Conservation (phyloP, 305 asterid genomes). For the Fraxinus velutina region DNA sequence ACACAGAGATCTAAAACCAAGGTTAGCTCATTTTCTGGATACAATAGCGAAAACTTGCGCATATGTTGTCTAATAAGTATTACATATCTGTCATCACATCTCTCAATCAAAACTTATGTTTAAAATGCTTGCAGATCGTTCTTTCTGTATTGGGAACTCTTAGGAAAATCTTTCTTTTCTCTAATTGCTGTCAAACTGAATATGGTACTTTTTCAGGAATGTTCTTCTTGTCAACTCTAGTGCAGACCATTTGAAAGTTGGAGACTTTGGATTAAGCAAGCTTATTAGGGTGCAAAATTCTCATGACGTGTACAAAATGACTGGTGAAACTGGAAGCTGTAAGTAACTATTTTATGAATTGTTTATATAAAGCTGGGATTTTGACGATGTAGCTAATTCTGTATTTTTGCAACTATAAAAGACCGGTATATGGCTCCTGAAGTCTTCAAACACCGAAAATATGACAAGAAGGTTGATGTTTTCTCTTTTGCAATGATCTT, state of each 20-base stretch:
- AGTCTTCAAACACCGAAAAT: constrained; percentile 90
- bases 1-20: constrained; percentile 94
- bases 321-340: constrained; percentile 99
- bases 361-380: not conserved
- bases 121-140: not conserved
- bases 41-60: not conserved
- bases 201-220: constrained; percentile 54
- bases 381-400: constrained; percentile 3
- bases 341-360: constrained; percentile 33
- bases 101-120: not conserved
- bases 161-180: not conserved
- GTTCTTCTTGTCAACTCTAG: constrained; percentile 84
- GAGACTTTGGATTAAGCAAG: constrained; percentile 96
- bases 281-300: constrained; percentile 82
- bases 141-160: constrained; percentile 7
- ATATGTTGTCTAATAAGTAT: not conserved
- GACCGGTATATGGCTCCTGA: constrained; percentile 99
- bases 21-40: constrained; percentile 45
- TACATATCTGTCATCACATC: constrained; percentile 14
- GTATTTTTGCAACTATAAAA: constrained; percentile 27
- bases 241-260: constrained; percentile 97
- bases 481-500: constrained; percentile 95
- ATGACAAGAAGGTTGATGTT: constrained; percentile 95
- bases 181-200: constrained; percentile 23
- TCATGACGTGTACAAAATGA: constrained; percentile 95